Base-by-base conservation (phyloP, 176 grass and related monocot genomes). In the Ensete glaucum region DNA sequence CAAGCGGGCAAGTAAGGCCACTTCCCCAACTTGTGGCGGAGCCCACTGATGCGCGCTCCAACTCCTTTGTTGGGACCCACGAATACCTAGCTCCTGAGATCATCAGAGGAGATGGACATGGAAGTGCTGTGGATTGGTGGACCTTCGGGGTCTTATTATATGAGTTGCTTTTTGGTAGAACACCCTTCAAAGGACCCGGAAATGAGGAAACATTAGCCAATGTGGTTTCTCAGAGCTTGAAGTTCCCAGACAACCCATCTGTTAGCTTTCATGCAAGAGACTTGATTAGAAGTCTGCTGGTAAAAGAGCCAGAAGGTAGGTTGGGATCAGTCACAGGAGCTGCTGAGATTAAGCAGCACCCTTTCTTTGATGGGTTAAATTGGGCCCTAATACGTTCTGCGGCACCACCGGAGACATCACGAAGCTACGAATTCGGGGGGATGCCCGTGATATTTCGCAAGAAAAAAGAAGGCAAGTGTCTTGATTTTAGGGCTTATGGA, bases 81-180 rank as follows among this genome's bases (percentile, higher is more conserved):
- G 88, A 91, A 52, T 91, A 91, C 77, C 81, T 91, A 2, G 88
- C 88, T 21, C 88, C 88, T 82, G 88, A 91, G 83, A 91, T 91
- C 73, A 85, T 91, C 73, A 91, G 86, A 82, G 88, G 88, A 54
- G 88, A 91, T 75, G 88, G 88, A n/a, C 88, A 91, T 71, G 88
- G 88, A 69, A 91, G 88, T 16, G 82, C 88, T 23, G 88, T 91
- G 25, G 88, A 91, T 63, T 91, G 88, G 88, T 91, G 88, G 88
- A 91, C 85, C 2, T 87, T 87, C 60, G 88, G 88, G 34, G 80
- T 91, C 69, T 87, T 91, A 64, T 85, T 91, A 77, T 91, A 87
- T 26, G 88, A 91, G 74, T 80, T 91, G 50, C 16, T 91, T 62
- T 91, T 84, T 64, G 88, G 88, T n/a, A 91, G 82, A 66, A 91